These are phyloP conservation scores for Bryoglossum gracile DNA, from an alignment of 495 filamentous ascomycete species.

Conservation along the genomic window DNA sequence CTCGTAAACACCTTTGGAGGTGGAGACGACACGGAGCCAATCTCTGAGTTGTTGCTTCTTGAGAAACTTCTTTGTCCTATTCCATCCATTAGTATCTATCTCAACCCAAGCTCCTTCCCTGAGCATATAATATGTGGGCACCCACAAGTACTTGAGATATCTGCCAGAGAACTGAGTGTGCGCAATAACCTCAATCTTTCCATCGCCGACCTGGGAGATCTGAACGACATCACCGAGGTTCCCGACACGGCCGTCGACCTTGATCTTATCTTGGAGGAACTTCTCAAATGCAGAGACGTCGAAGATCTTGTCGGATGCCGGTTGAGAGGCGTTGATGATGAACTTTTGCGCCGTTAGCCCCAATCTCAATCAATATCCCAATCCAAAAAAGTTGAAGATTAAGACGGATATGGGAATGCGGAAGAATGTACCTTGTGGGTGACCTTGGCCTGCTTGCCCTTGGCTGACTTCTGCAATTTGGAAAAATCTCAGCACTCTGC, in stretches of 20 bases:
- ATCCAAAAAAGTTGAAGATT: constrained; percentile 10
- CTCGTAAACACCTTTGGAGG: constrained; percentile 95
- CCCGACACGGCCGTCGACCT: constrained; percentile 94
- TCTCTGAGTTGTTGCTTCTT: constrained; percentile 99
- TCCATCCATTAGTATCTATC: background rate
- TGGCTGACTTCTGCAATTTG: constrained; percentile 49
- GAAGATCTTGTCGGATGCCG: constrained; percentile 99
- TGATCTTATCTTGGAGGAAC: constrained; percentile 99
- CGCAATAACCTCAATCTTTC: constrained; percentile 95
- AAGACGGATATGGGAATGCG: background rate
- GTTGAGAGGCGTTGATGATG: constrained; percentile 97
- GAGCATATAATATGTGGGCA: constrained; percentile 17
- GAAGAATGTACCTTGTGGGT: constrained; percentile 51
- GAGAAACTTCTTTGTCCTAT: constrained; percentile 99
- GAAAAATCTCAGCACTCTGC: constrained; percentile 63
- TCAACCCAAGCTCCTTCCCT: background rate
- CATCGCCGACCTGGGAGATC: constrained; percentile 85
- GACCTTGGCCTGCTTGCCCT: constrained; percentile 54
- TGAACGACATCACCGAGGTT: constrained; percentile 92
- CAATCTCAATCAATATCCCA: background rate
- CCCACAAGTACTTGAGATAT: constrained; percentile 99
- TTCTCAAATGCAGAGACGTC: constrained; percentile 98
- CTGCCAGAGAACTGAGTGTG: constrained; percentile 97
- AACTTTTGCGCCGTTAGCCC: constrained; percentile 49
- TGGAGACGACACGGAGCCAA: constrained; percentile 98